phyloP scores from a whole-genome alignment of 208 protist genomes.

The Novymonas esmeraldas region DNA sequence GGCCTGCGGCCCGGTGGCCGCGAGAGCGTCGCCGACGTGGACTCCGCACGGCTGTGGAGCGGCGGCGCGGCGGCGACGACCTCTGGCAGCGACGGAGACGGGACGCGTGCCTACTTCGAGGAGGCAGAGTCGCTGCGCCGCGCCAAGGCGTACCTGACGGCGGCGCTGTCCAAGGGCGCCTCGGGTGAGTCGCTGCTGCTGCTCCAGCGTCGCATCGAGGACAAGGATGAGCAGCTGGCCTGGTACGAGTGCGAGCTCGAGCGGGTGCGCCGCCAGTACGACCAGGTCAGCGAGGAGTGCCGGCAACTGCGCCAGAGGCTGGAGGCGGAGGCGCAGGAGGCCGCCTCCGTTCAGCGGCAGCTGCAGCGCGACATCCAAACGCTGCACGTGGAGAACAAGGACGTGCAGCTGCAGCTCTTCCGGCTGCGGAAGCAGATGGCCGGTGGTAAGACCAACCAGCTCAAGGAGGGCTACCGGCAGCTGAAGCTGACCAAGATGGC shows the following conservation, averaged over 20 bases:
- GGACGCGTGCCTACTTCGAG: conserved; percentile 77
- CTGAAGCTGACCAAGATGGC: conserved; percentile 78
- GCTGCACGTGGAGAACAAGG: conserved; percentile 87
- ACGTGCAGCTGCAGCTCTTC: conserved; percentile 87
- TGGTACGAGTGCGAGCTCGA: conserved; percentile 78
- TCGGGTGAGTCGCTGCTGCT: conserved; percentile 55
- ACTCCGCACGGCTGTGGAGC: too few species aligned
- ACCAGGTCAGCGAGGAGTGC: conserved; percentile 59
- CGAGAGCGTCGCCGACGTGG: neutral
- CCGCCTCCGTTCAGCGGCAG: conserved; percentile 25
- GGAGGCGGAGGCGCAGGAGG: conserved; percentile 21
- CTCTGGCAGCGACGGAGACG: conserved; percentile 9
- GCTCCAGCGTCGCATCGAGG: conserved; percentile 54
- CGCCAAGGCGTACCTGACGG: conserved; percentile 63
- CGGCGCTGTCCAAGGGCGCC: conserved; percentile 57
- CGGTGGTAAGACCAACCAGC: conserved; percentile 51
- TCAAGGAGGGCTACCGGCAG: conserved; percentile 77
- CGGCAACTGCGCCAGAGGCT: conserved; percentile 44
- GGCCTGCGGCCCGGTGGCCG: too few species aligned
- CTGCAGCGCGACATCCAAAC: conserved; percentile 61
- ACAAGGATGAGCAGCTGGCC: conserved; percentile 43
- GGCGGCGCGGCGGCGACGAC: too few species aligned
- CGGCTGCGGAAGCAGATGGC: conserved; percentile 81
- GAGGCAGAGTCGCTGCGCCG: conserved; percentile 62
- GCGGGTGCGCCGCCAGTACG: conserved; percentile 70